Base-by-base conservation (phyloP, 495 filamentous ascomycete genomes). In the Penicillium bovifimosum region DNA sequence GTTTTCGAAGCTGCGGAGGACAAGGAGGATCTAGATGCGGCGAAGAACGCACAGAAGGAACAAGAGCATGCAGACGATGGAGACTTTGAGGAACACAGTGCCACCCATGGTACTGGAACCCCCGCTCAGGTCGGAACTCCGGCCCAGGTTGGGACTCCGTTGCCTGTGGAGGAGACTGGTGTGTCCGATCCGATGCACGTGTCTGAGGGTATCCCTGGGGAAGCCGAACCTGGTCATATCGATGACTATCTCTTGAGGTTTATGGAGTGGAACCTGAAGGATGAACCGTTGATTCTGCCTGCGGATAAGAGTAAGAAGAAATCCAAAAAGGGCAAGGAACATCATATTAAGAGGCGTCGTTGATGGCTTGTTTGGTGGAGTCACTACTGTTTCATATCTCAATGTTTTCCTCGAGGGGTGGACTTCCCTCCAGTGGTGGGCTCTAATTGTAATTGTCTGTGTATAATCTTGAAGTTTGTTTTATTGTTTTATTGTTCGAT, bases 1-100 rank as follows among this genome's bases (percentile, higher is more conserved):
- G 87, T 86, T 0, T 83, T 97, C 28, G 89, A 92, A 55, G 84
- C 86, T 53, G 95, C 88, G 9, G 95, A 99, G 67, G 95, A 99
- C 61, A 78, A 80, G 41, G 95, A 99, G 66, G 95, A 99, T 66
- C 87, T 87, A 7, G 82, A 80, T 16, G 95, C 95, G 0, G 95
- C 93, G 1, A 85, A 86, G 52, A 80, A 87, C 18, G 91, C 91
- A 0, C 86, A 96, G 67, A 92, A 87, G 60, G 93, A 96, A 61
- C 82, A 95, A 20, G 78, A 83, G 28, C 83, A 90, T 61, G 85
- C 87, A 41, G 93, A 97, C 53, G 90, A 89, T 29, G 89, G 82
- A 1, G 93, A 99, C 59, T 97, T 97, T 60, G 83, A 84, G n/a
- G 93, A 96, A 59, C 83, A 81, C 49, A 76, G 64, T 42, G 71